Evolutionary conservation across 1,284 basidiomycete species (phyloP).

Genomic region (Pyrrhoderma noxium): DNA sequence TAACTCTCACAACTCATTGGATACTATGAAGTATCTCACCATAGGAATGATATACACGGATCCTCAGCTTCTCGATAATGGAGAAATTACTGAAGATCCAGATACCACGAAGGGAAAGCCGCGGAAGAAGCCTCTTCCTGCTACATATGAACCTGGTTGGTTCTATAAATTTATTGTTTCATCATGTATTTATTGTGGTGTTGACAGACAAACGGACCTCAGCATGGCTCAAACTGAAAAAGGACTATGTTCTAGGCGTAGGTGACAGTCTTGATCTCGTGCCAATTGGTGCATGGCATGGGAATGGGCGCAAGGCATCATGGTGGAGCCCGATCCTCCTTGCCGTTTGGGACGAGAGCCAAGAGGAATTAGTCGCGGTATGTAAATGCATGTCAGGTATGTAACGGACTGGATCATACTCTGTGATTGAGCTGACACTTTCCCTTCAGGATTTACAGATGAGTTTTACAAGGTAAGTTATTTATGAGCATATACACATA

Average conservation of each 20-base stretch:
- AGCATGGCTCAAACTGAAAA: conserved; percentile 83
- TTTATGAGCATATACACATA: not conserved
- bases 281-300: conserved; percentile 84
- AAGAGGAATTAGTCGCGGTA: conserved; percentile 68
- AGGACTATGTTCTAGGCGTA: conserved; percentile 62
- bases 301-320: conserved; percentile 83
- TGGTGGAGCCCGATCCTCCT: conserved; percentile 94
- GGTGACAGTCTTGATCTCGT: conserved; percentile 54
- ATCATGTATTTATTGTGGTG: not conserved
- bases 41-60: not conserved
- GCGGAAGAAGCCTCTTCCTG: conserved; percentile 67
- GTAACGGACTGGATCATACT: conserved; percentile 20
- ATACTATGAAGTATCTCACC: no score
- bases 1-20: no score
- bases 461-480: conserved; percentile 67
- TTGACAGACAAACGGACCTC: conserved; percentile 63
- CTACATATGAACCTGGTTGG: conserved; percentile 83
- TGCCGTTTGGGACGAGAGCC: conserved; percentile 69
- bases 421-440: not conserved
- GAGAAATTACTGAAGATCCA: conserved; percentile 33
- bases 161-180: not conserved
- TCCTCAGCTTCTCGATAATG: conserved; percentile 51
- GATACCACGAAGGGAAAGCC: conserved; percentile 31
- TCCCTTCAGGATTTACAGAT: conserved; percentile 72
- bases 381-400: conserved; percentile 84